These are phyloP conservation scores for Kurtzmaniella fragi DNA, from an alignment of 805 yeast genomes.

Conservation along the genomic window DNA sequence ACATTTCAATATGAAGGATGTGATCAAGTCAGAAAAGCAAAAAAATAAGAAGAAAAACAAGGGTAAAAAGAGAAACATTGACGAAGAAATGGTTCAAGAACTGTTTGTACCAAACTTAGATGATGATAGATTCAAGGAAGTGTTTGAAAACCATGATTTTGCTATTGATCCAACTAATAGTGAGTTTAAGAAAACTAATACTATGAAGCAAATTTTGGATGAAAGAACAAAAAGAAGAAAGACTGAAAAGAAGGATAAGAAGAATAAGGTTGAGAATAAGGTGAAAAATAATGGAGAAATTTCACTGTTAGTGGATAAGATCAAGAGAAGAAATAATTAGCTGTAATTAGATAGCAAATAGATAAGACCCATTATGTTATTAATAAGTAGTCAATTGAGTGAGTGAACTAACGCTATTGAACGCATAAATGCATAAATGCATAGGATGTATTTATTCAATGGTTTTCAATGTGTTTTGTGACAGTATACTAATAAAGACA, in stretches of 20 bases:
- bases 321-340: slow-evolving; percentile 37
- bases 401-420: too few relatives aligned
- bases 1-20: slow-evolving; percentile 78
- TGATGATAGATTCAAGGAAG: slow-evolving; percentile 84
- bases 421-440: too few relatives aligned
- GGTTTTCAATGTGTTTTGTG: too few relatives aligned
- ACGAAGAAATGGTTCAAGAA: slow-evolving; percentile 43
- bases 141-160: slow-evolving; percentile 84
- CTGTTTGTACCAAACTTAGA: slow-evolving; percentile 63
- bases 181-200: slow-evolving; percentile 82
- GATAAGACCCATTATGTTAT: too few relatives aligned
- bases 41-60: slow-evolving; percentile 47
- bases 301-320: slow-evolving; percentile 42
- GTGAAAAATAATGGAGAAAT: slow-evolving; percentile 7
- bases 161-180: slow-evolving; percentile 93
- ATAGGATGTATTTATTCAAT: too few relatives aligned
- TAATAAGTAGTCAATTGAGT: too few relatives aligned
- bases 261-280: slow-evolving; percentile 20
- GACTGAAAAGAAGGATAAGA: slow-evolving; percentile 69
- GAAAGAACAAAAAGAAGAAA: slow-evolving; percentile 65
- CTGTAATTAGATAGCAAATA: too few relatives aligned
- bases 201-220: slow-evolving; percentile 76
- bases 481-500: too few relatives aligned
- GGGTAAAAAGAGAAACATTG: slow-evolving; percentile 45
- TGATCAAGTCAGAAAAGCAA: slow-evolving; percentile 67